Percentiles rank a stretch among this genome's conserved stretches.
These are phyloP conservation scores for Cotoneaster glaucophyllus DNA, from an alignment of 306 rosid species.

Conservation along the genomic window DNA sequence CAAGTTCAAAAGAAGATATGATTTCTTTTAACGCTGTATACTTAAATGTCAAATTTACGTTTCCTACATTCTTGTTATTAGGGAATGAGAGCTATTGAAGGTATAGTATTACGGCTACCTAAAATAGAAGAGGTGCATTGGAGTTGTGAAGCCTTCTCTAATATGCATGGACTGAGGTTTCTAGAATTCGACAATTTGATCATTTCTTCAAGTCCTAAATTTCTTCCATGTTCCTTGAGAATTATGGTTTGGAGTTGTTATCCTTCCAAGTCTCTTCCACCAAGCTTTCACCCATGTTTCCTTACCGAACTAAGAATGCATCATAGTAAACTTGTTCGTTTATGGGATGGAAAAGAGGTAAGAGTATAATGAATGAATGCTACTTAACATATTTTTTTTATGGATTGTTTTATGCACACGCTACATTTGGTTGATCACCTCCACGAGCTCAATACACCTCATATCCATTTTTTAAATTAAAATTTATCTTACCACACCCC, in stretches of 20 bases:
- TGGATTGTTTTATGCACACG: too few species aligned
- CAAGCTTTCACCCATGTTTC: not conserved
- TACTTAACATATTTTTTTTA: too few species aligned
- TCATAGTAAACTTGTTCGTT: not conserved
- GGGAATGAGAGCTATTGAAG: constrained; percentile 5
- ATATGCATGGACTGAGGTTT: constrained; percentile 10
- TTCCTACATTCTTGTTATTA: not conserved
- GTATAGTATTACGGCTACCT: not conserved
- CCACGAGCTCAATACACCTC: too few species aligned
- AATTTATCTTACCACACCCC: too few species aligned
- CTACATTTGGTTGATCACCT: too few species aligned
- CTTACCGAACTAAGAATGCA: not conserved
- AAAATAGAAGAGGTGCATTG: constrained; percentile 12
- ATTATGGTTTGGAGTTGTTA: not conserved
- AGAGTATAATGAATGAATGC: too few species aligned
- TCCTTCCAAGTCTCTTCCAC: not conserved
- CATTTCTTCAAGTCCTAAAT: not conserved
- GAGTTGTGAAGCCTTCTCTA: not conserved
- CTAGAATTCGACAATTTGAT: not conserved
- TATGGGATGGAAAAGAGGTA: constrained; percentile 14
- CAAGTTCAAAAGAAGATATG: too few species aligned
- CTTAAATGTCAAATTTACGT: too few species aligned
- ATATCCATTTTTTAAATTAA: too few species aligned
- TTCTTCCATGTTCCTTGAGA: constrained; percentile 5
- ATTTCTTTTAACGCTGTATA: too few species aligned